These are phyloP conservation scores for Termitomyces sp. DNA, from an alignment of 768 basidiomycete genomes.

Conservation along the genomic window DNA sequence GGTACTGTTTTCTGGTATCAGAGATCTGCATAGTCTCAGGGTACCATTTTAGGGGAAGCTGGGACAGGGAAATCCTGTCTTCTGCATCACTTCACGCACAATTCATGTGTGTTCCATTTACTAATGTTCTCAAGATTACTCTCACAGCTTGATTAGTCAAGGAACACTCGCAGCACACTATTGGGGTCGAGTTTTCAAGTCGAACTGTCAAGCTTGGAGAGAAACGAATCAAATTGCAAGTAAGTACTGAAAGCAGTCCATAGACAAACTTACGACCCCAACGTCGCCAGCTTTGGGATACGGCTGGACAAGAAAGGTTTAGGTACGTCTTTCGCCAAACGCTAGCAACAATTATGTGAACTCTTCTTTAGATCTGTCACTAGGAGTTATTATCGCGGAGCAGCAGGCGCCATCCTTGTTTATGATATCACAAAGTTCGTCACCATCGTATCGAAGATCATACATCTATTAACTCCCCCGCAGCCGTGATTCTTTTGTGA, in stretches of 20 bases:
- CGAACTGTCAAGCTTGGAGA: conserved; percentile 90
- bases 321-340: conserved; percentile 40
- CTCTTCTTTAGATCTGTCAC: conserved; percentile 69
- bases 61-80: conserved; percentile 98
- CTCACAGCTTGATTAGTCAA: conserved; percentile 60
- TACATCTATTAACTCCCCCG: conserved; percentile 6
- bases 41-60: conserved; percentile 69
- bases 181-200: conserved; percentile 97
- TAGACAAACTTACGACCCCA: neutral
- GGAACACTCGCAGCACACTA: conserved; percentile 95
- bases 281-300: conserved; percentile 81
- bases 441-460: neutral
- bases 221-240: conserved; percentile 94
- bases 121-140: neutral
- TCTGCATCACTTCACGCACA: conserved; percentile 94
- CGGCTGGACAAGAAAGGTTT: conserved; percentile 95
- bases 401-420: conserved; percentile 87
- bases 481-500: conserved; percentile 85
- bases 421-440: conserved; percentile 89
- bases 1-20: conserved; percentile 43
- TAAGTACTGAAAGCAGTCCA: conserved; percentile 28
- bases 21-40: conserved; percentile 6
- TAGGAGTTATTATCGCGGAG: conserved; percentile 93
- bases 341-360: conserved; percentile 5
- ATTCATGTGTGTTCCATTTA: conserved; percentile 71